Base-by-base conservation (phyloP, 2,329 filamentous ascomycete genomes). In the Nothophaeocryptopus gaeumannii region DNA sequence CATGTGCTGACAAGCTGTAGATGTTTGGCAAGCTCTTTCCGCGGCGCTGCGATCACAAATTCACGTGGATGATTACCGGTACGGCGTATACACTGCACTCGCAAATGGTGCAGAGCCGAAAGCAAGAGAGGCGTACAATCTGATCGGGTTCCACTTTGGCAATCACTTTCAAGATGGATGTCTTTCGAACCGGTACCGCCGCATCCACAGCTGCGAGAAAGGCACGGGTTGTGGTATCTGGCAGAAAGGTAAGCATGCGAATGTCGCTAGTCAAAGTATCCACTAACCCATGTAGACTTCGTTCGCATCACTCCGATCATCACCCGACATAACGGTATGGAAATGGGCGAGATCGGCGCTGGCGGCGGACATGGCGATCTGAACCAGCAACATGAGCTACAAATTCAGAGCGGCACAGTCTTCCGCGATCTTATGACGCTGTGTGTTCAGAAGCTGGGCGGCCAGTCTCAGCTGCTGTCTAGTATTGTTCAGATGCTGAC, bases 181-280 rank as follows among this genome's bases (percentile, higher is more conserved):
- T 62, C 71, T 96, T 20, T 95, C 88, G 0, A 72, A 73, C 0
- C 72, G 59, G 8, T 41, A 74, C 14, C 82, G 81, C 0, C 81
- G 86, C 2, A 75, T 97, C 5, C 92, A 97, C 67, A 95, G 89
- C 62, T 96, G 92, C 59, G 90, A 95, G 62, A 85, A 82, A 55
- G 87, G 84, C 0, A 81, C 79, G 51, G 75, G 78, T 15, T 89
- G 86, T 58, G 62, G 72, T 0, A 71, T 76, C 0, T 58, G 84
- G 74, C 55, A 64, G 35, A 60, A 66, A 53, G 54, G 64, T 65
- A 40, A 39, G 54, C 33, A 14, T 14, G 8, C 8, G 14, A 5
- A 14, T 14, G 36, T 30, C 11, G 16, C 1, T 45, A 15, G 30
- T 3, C 9, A 2, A 20, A 10, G 15, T 5, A 14, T 5, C 1